phyloP scores from a whole-genome alignment of 1,139 yeast genomes.

The Sugiyamaella pinicola region DNA sequence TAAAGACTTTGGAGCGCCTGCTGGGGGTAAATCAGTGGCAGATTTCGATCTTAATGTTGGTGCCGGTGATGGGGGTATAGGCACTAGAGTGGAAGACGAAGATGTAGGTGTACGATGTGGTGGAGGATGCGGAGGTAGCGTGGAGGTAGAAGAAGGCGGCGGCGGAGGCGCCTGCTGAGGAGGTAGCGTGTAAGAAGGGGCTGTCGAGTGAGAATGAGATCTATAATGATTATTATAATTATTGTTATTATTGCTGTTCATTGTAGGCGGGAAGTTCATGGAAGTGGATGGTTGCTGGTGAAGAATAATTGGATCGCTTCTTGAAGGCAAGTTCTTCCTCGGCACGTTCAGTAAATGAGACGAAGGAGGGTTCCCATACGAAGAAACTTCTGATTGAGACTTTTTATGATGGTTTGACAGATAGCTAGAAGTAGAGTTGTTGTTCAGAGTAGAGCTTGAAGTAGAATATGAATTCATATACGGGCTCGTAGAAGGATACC shows the following conservation, averaged over 20 bases:
- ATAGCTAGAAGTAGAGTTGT: constrained; percentile 18
- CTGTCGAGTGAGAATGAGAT: constrained; percentile 3
- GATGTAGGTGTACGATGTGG: constrained; percentile 14
- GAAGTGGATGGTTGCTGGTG: not conserved
- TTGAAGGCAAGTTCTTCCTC: constrained; percentile 19
- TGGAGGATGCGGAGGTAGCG: constrained; percentile 11
- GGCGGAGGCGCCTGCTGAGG: constrained; percentile 8
- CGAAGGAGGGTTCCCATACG: not conserved
- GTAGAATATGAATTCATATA: constrained; percentile 20
- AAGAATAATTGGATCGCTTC: constrained; percentile 18
- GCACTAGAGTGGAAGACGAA: constrained; percentile 11
- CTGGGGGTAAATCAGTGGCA: constrained; percentile 19
- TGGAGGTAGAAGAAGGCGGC: constrained; percentile 3
- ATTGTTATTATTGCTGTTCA: not conserved
- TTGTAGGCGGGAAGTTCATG: constrained; percentile 3
- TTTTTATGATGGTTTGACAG: constrained; percentile 4
- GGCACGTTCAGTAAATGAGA: constrained; percentile 14
- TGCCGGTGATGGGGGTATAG: constrained; percentile 6
- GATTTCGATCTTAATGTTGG: constrained; percentile 22
- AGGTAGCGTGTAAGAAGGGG: not conserved
- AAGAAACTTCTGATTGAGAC: constrained; percentile 12
- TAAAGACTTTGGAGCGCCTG: constrained; percentile 26
- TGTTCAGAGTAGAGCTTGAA: constrained; percentile 16
- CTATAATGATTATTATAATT: not conserved
- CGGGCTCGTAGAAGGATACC: constrained; percentile 30